These are phyloP conservation scores for Hibiscus tridactylites DNA, from an alignment of 345 rosid species.

Conservation along the genomic window DNA sequence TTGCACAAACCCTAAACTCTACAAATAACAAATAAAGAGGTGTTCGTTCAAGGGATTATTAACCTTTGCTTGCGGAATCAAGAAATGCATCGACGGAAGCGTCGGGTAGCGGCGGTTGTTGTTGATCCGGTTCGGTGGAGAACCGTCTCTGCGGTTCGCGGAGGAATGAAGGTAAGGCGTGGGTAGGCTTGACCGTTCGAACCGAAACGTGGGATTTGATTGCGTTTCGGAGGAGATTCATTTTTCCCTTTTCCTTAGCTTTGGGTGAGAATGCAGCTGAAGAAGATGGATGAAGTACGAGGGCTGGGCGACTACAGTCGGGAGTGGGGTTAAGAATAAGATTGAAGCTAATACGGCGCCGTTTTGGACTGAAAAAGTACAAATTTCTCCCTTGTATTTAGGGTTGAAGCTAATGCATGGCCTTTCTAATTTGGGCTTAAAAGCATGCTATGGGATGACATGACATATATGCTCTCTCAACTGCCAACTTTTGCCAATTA, in stretches of 20 bases:
- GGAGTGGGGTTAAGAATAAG: neutral
- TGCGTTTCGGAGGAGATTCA: conserved; percentile 34
- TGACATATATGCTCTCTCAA: too few species aligned
- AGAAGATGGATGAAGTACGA: neutral
- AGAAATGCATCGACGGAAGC: conserved; percentile 28
- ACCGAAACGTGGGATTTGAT: conserved; percentile 23
- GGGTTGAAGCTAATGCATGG: too few species aligned
- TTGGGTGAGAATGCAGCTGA: neutral
- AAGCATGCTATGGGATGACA: too few species aligned
- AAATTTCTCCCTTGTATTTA: neutral
- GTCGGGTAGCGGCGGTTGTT: conserved; percentile 24
- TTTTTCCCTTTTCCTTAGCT: neutral
- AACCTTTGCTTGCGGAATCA: conserved; percentile 17
- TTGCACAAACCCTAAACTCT: conserved; percentile 7
- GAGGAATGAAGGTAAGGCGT: conserved; percentile 19
- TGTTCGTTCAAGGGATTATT: neutral
- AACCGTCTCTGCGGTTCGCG: conserved; percentile 31
- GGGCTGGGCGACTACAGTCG: neutral
- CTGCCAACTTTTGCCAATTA: too few species aligned
- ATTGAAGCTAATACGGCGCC: neutral
- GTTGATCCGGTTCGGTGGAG: conserved; percentile 44
- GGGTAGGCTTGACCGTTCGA: conserved; percentile 8
- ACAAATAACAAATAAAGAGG: neutral
- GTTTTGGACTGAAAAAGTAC: neutral
- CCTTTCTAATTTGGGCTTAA: too few species aligned